A percentile compares a stretch with the other conserved stretches of the same genome.
Evolutionary conservation across 768 basidiomycete genomes (phyloP).

Genomic region (Termitomyces sp.): DNA sequence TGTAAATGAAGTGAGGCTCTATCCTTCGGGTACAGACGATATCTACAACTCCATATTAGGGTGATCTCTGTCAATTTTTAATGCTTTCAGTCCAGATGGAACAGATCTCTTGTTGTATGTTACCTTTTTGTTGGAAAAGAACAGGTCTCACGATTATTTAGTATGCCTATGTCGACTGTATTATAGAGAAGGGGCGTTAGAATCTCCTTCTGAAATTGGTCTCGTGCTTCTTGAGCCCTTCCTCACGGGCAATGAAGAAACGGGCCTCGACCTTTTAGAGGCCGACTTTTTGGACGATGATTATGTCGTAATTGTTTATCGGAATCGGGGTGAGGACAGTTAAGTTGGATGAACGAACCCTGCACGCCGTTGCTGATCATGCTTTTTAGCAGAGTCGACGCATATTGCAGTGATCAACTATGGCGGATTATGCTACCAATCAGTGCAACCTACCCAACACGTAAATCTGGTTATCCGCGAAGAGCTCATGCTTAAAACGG

Average conservation of each 20-base stretch:
- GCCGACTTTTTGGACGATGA: slow-evolving; percentile 80
- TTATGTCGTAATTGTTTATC: slow-evolving; percentile 59
- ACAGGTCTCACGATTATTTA: slow-evolving; percentile 22
- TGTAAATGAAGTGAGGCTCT: slow-evolving; percentile 44
- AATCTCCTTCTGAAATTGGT: slow-evolving; percentile 36
- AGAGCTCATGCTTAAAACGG: slow-evolving; percentile 57
- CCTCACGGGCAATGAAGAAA: slow-evolving; percentile 32
- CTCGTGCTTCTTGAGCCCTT: slow-evolving; percentile 55
- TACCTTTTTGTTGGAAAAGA: slow-evolving; percentile 8
- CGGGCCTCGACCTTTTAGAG: slow-evolving; percentile 52
- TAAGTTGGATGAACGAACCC: slow-evolving; percentile 25
- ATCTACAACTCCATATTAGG: slow-evolving; percentile 30
- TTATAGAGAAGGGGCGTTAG: slow-evolving; percentile 36
- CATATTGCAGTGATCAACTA: slow-evolving; percentile 64
- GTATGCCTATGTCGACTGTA: slow-evolving; percentile 55
- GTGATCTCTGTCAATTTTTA: slow-evolving; percentile 48
- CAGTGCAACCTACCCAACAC: slow-evolving; percentile 40
- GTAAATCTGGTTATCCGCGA: slow-evolving; percentile 54
- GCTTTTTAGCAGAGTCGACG: slow-evolving; percentile 42
- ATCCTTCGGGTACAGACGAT: slow-evolving; percentile 18
- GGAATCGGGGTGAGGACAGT: slow-evolving; percentile 43
- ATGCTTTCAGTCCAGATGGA: slow-evolving; percentile 38
- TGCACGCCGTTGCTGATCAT: slow-evolving; percentile 26
- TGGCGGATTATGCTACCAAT: slow-evolving; percentile 54
- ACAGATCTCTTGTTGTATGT: slow-evolving; percentile 45